Evolutionary conservation across 2,329 filamentous ascomycete genomes (phyloP).

Genomic region (Aspergillus sp.): DNA sequence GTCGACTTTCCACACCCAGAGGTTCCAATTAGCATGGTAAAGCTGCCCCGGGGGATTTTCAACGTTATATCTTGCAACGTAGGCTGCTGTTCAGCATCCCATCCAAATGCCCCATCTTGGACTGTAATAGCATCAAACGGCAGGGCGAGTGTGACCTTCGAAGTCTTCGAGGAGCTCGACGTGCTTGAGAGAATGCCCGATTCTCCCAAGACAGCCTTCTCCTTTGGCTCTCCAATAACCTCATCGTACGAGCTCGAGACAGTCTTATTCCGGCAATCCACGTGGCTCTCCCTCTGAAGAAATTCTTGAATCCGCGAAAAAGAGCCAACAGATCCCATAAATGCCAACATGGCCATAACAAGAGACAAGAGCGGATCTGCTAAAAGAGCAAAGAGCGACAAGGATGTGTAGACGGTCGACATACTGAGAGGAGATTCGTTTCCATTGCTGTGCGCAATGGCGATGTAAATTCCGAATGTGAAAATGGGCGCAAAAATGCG

Average conservation of each 20-base stretch:
- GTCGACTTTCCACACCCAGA: conserved; percentile 47
- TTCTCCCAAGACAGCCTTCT: conserved; percentile 13
- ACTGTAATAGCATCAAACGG: conserved; percentile 28
- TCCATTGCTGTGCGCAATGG: conserved; percentile 28
- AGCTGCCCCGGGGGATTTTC: conserved; percentile 32
- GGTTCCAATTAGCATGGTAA: conserved; percentile 43
- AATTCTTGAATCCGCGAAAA: conserved; percentile 41
- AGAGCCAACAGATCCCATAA: conserved; percentile 38
- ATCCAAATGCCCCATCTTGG: conserved; percentile 39
- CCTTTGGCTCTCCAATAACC: conserved; percentile 13
- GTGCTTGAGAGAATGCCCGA: conserved; percentile 15
- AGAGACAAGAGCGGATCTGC: conserved; percentile 38
- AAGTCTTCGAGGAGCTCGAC: conserved; percentile 14
- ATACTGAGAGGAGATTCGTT: conserved; percentile 27
- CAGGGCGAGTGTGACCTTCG: conserved; percentile 10
- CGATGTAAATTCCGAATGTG: conserved; percentile 37
- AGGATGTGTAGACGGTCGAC: conserved; percentile 37
- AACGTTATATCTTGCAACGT: conserved; percentile 34
- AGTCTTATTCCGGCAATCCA: conserved; percentile 15
- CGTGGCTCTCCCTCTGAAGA: conserved; percentile 25
- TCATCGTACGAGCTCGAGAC: conserved; percentile 7
- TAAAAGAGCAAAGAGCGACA: conserved; percentile 40
- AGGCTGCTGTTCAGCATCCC: conserved; percentile 35
- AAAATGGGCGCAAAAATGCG: conserved; percentile 37
- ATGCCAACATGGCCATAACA: conserved; percentile 37